Evolutionary conservation across 371 early-diverging fungal genomes (phyloP), one percentile per base, ranked within the genome.

Genomic region (Mucor saturninus): DNA sequence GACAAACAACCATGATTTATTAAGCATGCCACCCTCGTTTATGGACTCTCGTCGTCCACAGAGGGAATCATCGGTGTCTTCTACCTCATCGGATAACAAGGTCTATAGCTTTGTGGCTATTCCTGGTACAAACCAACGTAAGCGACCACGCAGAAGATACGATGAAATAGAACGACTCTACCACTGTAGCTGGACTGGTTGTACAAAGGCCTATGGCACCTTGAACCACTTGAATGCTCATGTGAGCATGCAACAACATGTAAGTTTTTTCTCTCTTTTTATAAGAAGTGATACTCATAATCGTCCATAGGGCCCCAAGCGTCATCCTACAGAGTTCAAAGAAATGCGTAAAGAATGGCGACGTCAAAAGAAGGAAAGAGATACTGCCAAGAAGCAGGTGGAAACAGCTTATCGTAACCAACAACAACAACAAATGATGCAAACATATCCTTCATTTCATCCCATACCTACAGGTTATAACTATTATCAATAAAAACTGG

Each of bases 161-260:
- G 89, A 89, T 67, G 91, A 91, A 68, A 87, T 91, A 54, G 88
- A 91, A 59, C 84, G 91, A 40, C 74, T 87, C 21, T 91, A 88
- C 66, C 77, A 79, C 42, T 91, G 91, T 74, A 86, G 79, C 61
- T 86, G 77, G 77, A 75, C 70, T 1, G 84, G 80, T 14, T 91
- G 91, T 62, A 80, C 83, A 10, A 91, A 91, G 66, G 75, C 85
- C 5, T 91, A 91, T 67, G 91, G 91, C 31, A 91, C 91, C 5
- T 66, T 91, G 32, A 91, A 91, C 65, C 88, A 91, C 65, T 65
- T 91, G 35, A 91, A 91, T 66, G 86, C 89, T 5, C 91, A 91
- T 71, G 87, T 91, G 45, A 79, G 74, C 62, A 88, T 89, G 88
- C 91, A 91, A 65, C 85, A 84, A 65, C 91, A 91, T 61, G 91